Base-by-base conservation (phyloP, 345 rosid species). In the Salix udensis region DNA sequence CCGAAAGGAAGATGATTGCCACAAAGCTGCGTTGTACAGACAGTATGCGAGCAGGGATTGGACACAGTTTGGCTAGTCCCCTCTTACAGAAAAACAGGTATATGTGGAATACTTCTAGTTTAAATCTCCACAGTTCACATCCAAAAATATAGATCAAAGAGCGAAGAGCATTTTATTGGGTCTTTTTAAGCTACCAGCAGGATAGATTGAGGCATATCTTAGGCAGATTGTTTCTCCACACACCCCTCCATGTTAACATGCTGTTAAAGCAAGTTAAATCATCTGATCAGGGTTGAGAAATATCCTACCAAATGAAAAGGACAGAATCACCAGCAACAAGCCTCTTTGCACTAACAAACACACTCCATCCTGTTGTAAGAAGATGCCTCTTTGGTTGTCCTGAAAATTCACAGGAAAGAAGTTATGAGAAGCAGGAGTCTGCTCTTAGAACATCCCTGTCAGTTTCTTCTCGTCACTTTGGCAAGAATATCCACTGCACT, bases 301-400 rank as follows among this genome's bases (percentile, higher is more conserved):
- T 23, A 58, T 58, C 14, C 28, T 58, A 58, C 64, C 64, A 58
- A 23, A 87, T 85, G 76, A 87, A 87, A 72, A 87, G 81, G 44
- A 87, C 88, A 46, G 89, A 87, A 69, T 87, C 89, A 65, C 89
- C 88, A 36, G 89, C 89, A 70, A 87, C 73, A 42, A 87, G 89
- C 69, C 88, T 83, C 78, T 87, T 87, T 28, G 89, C 88, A 75
- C 89, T 85, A 44, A 87, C 89, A 77, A 87, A 87, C 6, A 58
- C 64, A 23, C 64, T 58, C 64, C 64, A 58, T 58, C 64, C 64
- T 58, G 64, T 58, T 58, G 88, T 87, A 65, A 87, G 88, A 61
- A 85, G 86, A 77, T 87, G 89, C 77, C 89, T 81, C 81, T 87
- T 87, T 34, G 89, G 88, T 84, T 87, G 89, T 46, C 89, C 89